Conservation (phyloP, 371 early-diverging fungal genomes). For the Lichtheimia ornata region DNA sequence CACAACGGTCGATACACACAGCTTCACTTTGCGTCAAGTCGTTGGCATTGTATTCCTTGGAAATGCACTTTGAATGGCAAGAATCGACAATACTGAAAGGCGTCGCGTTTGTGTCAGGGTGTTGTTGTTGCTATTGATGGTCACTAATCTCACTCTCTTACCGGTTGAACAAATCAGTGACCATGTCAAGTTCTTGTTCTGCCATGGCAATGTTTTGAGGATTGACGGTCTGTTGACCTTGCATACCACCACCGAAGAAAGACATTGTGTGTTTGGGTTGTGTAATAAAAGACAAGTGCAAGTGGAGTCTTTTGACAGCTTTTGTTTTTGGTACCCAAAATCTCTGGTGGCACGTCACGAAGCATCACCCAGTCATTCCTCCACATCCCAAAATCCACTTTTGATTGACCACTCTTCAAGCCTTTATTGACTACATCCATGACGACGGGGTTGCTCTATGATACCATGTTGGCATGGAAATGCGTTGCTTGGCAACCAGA, state of each 20-base stretch:
- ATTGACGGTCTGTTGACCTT: slow-evolving; percentile 60
- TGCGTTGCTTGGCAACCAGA: too few species aligned
- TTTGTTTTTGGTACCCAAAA: too few species aligned
- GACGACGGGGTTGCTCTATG: too few species aligned
- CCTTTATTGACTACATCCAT: too few species aligned
- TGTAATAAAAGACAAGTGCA: too few species aligned
- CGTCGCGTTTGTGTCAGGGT: too few species aligned
- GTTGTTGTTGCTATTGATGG: background rate
- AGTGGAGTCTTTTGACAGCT: too few species aligned
- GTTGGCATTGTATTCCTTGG: slow-evolving; percentile 71
- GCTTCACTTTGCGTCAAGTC: slow-evolving; percentile 91
- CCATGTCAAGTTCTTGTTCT: slow-evolving; percentile 85
- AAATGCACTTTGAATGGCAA: slow-evolving; percentile 87
- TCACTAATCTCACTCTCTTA: slow-evolving; percentile 24
- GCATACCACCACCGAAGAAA: slow-evolving; percentile 42
- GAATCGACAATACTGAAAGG: slow-evolving; percentile 66
- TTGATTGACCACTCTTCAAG: too few species aligned
- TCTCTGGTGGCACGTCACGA: too few species aligned
- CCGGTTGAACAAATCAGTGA: slow-evolving; percentile 81
- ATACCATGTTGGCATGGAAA: too few species aligned
- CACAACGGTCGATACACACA: slow-evolving; percentile 90
- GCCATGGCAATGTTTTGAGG: slow-evolving; percentile 80
- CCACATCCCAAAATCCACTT: too few species aligned
- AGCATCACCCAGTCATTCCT: too few species aligned
- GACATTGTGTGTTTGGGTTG: slow-evolving; percentile 29